phyloP scores from a whole-genome alignment of 495 filamentous ascomycete species.

The Penicillium atrosanguineum region DNA sequence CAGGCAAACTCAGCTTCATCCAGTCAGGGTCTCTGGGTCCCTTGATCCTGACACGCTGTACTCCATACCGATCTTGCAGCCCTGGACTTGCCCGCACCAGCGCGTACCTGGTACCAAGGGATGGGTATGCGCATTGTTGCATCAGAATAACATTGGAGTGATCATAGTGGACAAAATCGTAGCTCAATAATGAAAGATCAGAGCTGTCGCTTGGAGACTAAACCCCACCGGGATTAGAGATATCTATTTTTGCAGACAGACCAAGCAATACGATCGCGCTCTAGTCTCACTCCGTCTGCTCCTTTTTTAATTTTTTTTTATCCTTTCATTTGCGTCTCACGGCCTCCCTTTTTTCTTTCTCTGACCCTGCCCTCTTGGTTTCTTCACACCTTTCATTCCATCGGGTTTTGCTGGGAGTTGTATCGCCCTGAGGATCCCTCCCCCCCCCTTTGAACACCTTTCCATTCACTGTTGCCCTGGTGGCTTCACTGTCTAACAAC shows the following conservation, averaged over 20 bases:
- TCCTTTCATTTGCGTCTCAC: background rate
- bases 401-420: background rate
- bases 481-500: constrained; percentile 15
- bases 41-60: constrained; percentile 8
- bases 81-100: background rate
- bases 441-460: background rate
- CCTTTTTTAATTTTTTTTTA: constrained; percentile 17
- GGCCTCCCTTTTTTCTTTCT: background rate
- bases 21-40: constrained; percentile 2
- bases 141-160: constrained; percentile 1
- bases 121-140: constrained; percentile 21
- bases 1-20: background rate
- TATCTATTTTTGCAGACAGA: constrained; percentile 24
- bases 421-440: background rate
- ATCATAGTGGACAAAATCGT: background rate
- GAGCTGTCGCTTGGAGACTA: constrained; percentile 4
- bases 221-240: constrained; percentile 16
- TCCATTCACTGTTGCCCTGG: constrained; percentile 16
- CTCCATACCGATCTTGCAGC: constrained; percentile 13
- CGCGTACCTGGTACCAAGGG: constrained; percentile 7
- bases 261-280: constrained; percentile 10
- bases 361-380: background rate
- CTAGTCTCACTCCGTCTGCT: constrained; percentile 11
- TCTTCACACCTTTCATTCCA: constrained; percentile 1
- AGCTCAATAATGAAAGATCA: background rate